Percentiles rank a stretch among this genome's conserved stretches.
phyloP scores from a whole-genome alignment of 129 eudicot species.

The Cynara cardunculus region DNA sequence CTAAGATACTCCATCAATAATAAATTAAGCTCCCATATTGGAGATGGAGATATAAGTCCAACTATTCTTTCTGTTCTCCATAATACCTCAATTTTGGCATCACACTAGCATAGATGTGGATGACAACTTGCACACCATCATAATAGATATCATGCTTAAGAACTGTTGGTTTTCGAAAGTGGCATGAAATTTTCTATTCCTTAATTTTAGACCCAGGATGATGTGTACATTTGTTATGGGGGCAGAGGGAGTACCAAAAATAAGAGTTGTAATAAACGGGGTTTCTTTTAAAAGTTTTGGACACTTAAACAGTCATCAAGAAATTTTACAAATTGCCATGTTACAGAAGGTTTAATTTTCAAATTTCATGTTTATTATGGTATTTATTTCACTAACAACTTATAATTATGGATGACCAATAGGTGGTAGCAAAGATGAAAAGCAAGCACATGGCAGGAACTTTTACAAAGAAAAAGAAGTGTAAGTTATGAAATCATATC shows the following conservation, averaged over 20 bases:
- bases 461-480: conserved; percentile 85
- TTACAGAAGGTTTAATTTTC: background rate
- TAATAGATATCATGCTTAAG: background rate
- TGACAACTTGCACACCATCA: background rate
- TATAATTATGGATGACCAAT: conserved; percentile 14
- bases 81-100: background rate
- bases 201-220: background rate
- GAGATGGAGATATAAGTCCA: background rate
- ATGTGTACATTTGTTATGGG: background rate
- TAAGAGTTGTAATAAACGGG: background rate
- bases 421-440: conserved; percentile 87
- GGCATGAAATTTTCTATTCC: background rate
- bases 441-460: conserved; percentile 95
- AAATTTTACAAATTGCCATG: background rate
- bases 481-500: conserved; percentile 36
- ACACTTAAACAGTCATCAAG: background rate
- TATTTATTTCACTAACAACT: background rate
- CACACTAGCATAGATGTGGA: background rate
- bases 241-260: background rate
- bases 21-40: background rate
- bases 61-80: background rate
- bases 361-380: conserved; percentile 3
- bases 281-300: background rate
- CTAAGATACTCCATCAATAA: background rate
- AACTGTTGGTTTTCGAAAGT: background rate